Conservation (phyloP, 1,284 basidiomycete species). For the Irpex sp. region DNA sequence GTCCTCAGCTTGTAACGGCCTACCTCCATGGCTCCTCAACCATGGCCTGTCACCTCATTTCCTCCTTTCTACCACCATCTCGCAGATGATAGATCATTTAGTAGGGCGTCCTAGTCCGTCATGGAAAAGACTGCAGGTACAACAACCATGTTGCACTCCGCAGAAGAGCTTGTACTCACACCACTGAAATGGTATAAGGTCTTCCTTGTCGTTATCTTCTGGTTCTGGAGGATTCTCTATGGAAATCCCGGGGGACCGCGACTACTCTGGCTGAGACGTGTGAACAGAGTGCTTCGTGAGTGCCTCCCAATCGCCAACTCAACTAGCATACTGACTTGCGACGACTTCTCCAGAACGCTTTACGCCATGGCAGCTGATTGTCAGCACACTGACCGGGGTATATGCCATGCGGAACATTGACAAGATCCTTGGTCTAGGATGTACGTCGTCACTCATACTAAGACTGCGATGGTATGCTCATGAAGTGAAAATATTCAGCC, state of each 20-base stretch:
- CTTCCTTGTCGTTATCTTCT: conserved; percentile 87
- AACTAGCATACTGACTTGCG: not conserved
- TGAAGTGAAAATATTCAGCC: conserved; percentile 43
- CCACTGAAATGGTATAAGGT: conserved; percentile 42
- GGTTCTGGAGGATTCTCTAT: conserved; percentile 75
- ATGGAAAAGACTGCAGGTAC: conserved; percentile 36
- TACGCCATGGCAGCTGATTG: conserved; percentile 93
- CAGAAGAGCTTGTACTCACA: conserved; percentile 2
- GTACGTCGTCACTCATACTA: conserved; percentile 42
- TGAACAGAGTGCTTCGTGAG: conserved; percentile 61
- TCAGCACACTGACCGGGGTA: conserved; percentile 79
- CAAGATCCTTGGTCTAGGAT: conserved; percentile 79
- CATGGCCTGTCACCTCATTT: not conserved
- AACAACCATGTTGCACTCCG: not conserved
- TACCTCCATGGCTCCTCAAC: not conserved
- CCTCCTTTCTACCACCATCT: conserved; percentile 10
- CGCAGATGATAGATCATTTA: conserved; percentile 36
- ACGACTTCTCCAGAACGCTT: conserved; percentile 60
- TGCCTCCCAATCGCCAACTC: not conserved
- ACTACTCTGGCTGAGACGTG: conserved; percentile 55
- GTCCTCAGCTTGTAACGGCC: not conserved
- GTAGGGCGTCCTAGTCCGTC: conserved; percentile 34
- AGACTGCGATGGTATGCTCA: not conserved
- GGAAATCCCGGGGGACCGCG: conserved; percentile 70
- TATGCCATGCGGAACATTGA: conserved; percentile 89